Base-by-base conservation (phyloP, 1,284 basidiomycete species). In the Trichosporon inkin region DNA sequence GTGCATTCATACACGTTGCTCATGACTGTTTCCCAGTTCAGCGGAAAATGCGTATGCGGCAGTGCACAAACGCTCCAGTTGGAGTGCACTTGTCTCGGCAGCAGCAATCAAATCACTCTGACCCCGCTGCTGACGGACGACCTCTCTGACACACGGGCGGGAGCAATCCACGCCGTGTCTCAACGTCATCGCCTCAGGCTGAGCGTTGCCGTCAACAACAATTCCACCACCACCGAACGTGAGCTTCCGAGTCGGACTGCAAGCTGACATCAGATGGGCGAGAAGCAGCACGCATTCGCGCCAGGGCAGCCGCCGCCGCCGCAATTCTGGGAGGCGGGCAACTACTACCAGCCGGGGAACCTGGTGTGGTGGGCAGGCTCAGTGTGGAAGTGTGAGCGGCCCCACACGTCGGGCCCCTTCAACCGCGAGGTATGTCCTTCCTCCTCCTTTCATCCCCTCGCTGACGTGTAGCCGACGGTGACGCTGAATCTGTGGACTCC, bases 401-500 rank as follows among this genome's bases (percentile, higher is more conserved):
- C 61, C 8, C 72, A 76, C 56, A 68, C 63, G 4, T 70, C 69
- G 53, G 66, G 67, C 52, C 39, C 61, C 14, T 51, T 62, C 5
- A 58, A 62, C 8, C 53, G 51, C 1, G 62, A 60, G 56, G 60
- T 58, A 24, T 24, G 56, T 54, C 4, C 17, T 44, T 37, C 14
- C 16, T 17, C 35, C 24, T 16, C 13, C 5, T 35, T 8, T n/a
- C 1, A 19, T 8, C 36, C 51, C 3, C 14, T n/a, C 51, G 28
- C 34, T 16, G 34, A 56, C 28, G 17, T n/a, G 11, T 61, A 75
- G 73, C 73, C 73, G 2, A 64, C 67, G 2, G 49, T 62, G 24
- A 71, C 68, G 52, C 40, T 71, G 11, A 64, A 72, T 54, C 66
- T 75, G 10, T 75, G 73, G 73, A 74, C 73, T 16, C 71, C 70